Evolutionary conservation across 1,284 basidiomycete genomes (phyloP), one percentile per base, ranked within the genome.

Genomic region (Irpex sp.): DNA sequence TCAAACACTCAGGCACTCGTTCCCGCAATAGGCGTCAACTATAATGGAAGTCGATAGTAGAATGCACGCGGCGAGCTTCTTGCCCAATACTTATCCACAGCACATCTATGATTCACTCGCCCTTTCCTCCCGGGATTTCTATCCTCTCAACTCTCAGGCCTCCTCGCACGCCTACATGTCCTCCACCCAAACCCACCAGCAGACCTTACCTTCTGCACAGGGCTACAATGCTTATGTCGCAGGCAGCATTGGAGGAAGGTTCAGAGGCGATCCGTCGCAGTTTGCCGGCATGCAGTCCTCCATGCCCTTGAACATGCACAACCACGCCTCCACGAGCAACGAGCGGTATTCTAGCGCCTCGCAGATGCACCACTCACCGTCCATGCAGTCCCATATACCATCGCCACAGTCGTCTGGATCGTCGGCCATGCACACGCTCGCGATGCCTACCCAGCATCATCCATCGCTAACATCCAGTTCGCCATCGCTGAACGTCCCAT

Each of bases 21-120:
- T 60, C 19, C 50, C 39, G 51, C 56, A 54, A 59, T 62, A 58
- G 47, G 62, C 65, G 60, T 59, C 61, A 61, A 53, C 31, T 47
- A 60, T 17, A 35, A 65, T 65, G 63, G 63, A 65, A 65, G 63
- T 65, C 63, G 58, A 62, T 57, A 62, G 60, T 58, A 61, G 63
- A 65, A 65, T 65, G 63, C 63, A 65, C 63, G 63, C 60, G 63
- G 60, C 63, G 37, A 26, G 54, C 60, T 65, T 62, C 63, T 57
- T 59, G 11, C 35, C 57, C 54, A n/a, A 50, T 35, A 59, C 63
- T 61, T 65, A 65, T 65, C 63, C 63, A 35, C 63, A 61, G 39
- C 60, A 65, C 61, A 58, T 53, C 53, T 65, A 62, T 54, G 63
- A 65, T 47, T 58, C 63, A 36, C 60, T 61, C 59, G 56, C 63